Base-by-base conservation (phyloP, 306 rosid species). In the Ammopiptanthus mongolicus region DNA sequence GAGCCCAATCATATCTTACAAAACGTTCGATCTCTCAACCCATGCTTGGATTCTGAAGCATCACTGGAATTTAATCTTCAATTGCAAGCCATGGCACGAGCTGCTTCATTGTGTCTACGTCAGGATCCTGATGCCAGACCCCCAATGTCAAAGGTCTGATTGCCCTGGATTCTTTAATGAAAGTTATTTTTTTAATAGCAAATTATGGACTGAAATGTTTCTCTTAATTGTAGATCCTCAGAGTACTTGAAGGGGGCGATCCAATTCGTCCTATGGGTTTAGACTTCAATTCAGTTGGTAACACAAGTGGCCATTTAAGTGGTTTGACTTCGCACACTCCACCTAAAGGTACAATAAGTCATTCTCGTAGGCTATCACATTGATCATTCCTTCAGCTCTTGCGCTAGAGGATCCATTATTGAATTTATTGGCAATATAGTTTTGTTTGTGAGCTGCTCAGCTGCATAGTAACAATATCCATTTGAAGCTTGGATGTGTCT, bases 191-290 rank as follows among this genome's bases (percentile, higher is more conserved):
- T 23, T 14, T 17, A 47, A 3, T 6, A 10, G 4, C 42, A 64
- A 55, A 8, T 39, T 29, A 13, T 21, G 65, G 61, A 51, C 41
- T 71, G 33, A 69, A 52, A 28, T 84, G 37, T 60, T 48, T 65
- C 25, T 13, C 4, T 50, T 41, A 34, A 51, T 73, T 75, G 59
- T 69, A 95, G 99, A 77, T 95, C 55, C 95, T 95, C n/a, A 83
- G 96, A 78, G 93, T 92, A 65, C 88, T 95, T 22, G 97, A 95
- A 85, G 97, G 97, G 76, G 97, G 90, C 6, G 93, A 87, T 80
- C 75, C 83, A 41, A 75, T 72, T 71, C 88, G 84, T 69, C 87
- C 96, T 21, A 7, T 87, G 47, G 91, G 89, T 23, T 82, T 88
- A 73, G 97, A 95, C 66, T 12, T 82, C 67, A 86, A 76, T 81